These are phyloP conservation scores for Aureobasidium melanogenum DNA, from an alignment of 2,329 filamentous ascomycete species.

Conservation along the genomic window DNA sequence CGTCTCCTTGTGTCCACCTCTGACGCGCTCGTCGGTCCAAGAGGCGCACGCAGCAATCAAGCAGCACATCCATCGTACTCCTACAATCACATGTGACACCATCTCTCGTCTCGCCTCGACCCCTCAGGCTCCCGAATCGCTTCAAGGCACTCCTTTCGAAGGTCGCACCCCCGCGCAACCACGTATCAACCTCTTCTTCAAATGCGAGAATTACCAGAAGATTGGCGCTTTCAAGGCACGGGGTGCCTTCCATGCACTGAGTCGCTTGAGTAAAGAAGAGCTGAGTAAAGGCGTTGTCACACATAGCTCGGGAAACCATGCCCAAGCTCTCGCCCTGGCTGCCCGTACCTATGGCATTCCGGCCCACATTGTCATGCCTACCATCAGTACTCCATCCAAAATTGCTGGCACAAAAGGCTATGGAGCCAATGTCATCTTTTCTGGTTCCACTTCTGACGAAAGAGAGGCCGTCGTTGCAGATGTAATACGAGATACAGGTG, in stretches of 20 bases:
- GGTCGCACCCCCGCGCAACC: conserved; percentile 50
- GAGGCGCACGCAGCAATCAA: conserved; percentile 65
- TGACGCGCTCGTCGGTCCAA: conserved; percentile 64
- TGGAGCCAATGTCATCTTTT: conserved; percentile 71
- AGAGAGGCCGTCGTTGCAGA: conserved; percentile 67
- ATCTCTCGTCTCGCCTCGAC: conserved; percentile 67
- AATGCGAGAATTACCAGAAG: conserved; percentile 87
- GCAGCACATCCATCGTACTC: conserved; percentile 71
- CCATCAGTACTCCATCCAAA: conserved; percentile 76
- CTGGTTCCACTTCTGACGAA: conserved; percentile 69
- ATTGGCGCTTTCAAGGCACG: conserved; percentile 89
- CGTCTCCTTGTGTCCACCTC: conserved; percentile 43
- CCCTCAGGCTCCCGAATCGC: conserved; percentile 47
- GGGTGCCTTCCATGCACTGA: conserved; percentile 80
- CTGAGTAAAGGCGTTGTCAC: conserved; percentile 69
- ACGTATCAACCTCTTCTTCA: conserved; percentile 73
- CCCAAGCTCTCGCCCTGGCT: conserved; percentile 82
- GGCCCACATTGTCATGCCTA: conserved; percentile 86
- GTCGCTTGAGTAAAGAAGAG: conserved; percentile 57
- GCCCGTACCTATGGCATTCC: conserved; percentile 64
- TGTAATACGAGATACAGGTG: conserved; percentile 63
- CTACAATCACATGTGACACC: conserved; percentile 70
- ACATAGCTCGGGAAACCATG: conserved; percentile 87
- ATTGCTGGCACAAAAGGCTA: conserved; percentile 74
- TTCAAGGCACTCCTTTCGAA: conserved; percentile 50